Evolutionary conservation across 2,329 filamentous ascomycete species (phyloP).

Genomic region (Zymoseptoria tritici): DNA sequence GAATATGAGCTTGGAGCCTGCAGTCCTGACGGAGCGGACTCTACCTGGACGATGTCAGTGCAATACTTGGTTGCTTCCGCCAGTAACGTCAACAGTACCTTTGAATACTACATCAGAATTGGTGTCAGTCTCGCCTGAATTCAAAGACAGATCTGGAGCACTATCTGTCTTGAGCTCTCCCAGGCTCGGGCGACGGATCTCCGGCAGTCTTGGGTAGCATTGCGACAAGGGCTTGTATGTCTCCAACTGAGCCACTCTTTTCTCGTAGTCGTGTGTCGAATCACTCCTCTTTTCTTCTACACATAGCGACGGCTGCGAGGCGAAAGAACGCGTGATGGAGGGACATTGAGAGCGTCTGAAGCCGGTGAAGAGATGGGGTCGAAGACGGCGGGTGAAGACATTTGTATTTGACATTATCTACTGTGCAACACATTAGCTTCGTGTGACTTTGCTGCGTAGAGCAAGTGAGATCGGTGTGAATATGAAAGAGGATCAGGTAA

Average conservation of each 20-base stretch:
- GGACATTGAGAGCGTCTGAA: conserved; percentile 16
- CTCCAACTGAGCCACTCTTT: conserved; percentile 49
- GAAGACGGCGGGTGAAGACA: conserved; percentile 42
- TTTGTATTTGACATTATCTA: conserved; percentile 29
- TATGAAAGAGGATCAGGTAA: conserved; percentile 28
- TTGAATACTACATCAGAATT: neutral
- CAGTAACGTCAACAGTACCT: neutral
- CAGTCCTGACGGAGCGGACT: conserved; percentile 61
- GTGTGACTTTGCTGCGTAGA: neutral
- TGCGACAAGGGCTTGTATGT: conserved; percentile 42
- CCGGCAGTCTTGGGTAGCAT: conserved; percentile 48
- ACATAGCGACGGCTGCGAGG: conserved; percentile 19
- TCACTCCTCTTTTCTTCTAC: conserved; percentile 8
- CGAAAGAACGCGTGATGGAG: conserved; percentile 42
- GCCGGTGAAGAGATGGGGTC: conserved; percentile 46
- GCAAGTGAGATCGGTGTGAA: neutral
- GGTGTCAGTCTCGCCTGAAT: conserved; percentile 8
- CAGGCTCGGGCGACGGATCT: too few species aligned
- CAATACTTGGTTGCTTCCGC: neutral
- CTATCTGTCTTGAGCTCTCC: neutral
- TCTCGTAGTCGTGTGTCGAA: conserved; percentile 36
- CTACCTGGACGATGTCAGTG: conserved; percentile 49
- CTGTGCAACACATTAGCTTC: conserved; percentile 11
- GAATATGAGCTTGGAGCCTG: conserved; percentile 75
- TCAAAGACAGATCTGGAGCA: conserved; percentile 1